These are phyloP conservation scores for Pulveroboletus sp. DNA, from an alignment of 768 basidiomycete genomes.

Conservation along the genomic window DNA sequence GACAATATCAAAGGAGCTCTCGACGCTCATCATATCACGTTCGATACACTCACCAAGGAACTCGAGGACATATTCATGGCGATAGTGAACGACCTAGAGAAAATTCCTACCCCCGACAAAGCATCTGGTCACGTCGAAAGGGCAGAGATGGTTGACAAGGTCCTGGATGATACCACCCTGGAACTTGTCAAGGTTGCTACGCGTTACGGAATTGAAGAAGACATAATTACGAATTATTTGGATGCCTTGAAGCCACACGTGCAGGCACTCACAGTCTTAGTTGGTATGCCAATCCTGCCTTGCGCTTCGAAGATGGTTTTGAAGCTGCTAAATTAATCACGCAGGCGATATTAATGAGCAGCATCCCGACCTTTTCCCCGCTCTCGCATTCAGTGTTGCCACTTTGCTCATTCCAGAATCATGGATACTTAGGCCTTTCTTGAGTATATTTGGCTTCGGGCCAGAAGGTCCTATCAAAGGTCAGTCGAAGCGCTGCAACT, in stretches of 20 bases:
- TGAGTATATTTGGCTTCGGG: conserved; percentile 14
- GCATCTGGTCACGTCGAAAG: conserved; percentile 5
- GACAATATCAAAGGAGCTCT: conserved; percentile 4
- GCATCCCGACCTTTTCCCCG: conserved; percentile 5
- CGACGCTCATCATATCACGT: conserved; percentile 2
- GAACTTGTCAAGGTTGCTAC: conserved; percentile 2
- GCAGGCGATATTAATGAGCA: conserved; percentile 14
- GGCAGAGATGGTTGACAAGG: conserved; percentile 1
- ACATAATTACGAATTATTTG: conserved; percentile 1
- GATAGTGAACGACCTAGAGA: conserved; percentile 1
- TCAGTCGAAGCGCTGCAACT: not conserved
- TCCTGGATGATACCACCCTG: conserved; percentile 1
- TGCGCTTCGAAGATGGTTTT: too few relatives aligned
- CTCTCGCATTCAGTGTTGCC: conserved; percentile 2
- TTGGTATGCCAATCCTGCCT: conserved; percentile 1
- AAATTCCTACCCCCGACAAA: not conserved
- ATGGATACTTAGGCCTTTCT: conserved; percentile 14
- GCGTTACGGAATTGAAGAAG: conserved; percentile 6
- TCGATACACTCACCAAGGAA: conserved; percentile 6
- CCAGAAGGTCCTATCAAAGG: conserved; percentile 13
- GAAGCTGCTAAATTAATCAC: not conserved
- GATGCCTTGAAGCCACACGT: conserved; percentile 4
- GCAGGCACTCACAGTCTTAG: conserved; percentile 1
- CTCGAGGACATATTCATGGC: conserved; percentile 9
- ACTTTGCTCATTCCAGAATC: conserved; percentile 10